phyloP scores from a whole-genome alignment of 2,329 filamentous ascomycete genomes.

The Colletotrichum orchidophilum region DNA sequence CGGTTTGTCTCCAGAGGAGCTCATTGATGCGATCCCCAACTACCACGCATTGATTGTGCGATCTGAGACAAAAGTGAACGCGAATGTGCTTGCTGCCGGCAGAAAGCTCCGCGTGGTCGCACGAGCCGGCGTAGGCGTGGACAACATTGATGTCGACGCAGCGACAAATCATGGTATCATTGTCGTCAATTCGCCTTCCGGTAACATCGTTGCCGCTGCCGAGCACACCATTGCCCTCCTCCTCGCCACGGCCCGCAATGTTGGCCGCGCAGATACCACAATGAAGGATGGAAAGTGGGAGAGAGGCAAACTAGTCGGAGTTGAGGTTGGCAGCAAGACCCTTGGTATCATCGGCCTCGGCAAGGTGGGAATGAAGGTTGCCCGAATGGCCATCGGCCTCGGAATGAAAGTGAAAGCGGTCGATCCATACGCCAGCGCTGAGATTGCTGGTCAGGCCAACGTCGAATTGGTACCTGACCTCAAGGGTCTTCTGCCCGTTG shows the following conservation, averaged over 20 bases:
- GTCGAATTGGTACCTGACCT: conserved; percentile 70
- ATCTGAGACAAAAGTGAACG: conserved; percentile 83
- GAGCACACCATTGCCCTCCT: conserved; percentile 81
- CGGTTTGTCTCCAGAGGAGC: conserved; percentile 68
- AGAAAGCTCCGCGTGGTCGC: conserved; percentile 80
- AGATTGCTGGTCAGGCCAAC: conserved; percentile 74
- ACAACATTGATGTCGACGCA: conserved; percentile 81
- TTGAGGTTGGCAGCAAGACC: conserved; percentile 81
- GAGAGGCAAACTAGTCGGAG: conserved; percentile 76
- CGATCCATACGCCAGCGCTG: conserved; percentile 80
- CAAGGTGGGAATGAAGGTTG: conserved; percentile 85
- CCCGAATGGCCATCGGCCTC: conserved; percentile 79
- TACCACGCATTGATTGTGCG: conserved; percentile 84
- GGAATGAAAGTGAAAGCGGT: conserved; percentile 80
- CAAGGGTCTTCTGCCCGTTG: conserved; percentile 68
- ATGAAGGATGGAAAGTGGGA: conserved; percentile 81
- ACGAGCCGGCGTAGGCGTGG: conserved; percentile 82
- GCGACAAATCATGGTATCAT: conserved; percentile 80
- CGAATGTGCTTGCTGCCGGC: conserved; percentile 71
- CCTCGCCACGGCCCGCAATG: conserved; percentile 77
- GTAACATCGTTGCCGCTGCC: conserved; percentile 83
- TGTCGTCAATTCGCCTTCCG: conserved; percentile 81
- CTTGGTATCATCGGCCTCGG: conserved; percentile 81
- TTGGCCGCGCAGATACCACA: conserved; percentile 74
- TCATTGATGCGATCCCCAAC: conserved; percentile 71